These are phyloP conservation scores for Plasmodium berghei DNA, from an alignment of 169 alveolate species.

Conservation along the genomic window DNA sequence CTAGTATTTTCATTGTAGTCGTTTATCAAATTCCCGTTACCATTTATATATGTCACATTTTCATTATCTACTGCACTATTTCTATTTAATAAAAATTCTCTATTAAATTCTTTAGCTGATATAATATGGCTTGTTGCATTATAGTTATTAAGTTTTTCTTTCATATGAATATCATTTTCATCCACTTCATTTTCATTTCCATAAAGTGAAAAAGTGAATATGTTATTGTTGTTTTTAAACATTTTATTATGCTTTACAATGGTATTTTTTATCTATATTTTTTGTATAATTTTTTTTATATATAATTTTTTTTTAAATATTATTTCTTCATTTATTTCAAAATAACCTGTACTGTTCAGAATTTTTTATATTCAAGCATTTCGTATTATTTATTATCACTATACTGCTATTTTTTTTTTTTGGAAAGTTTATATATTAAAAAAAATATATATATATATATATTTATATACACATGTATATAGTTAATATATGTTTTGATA, in stretches of 20 bases:
- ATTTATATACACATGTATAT: too few relatives aligned
- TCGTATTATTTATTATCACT: too few relatives aligned
- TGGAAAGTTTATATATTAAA: too few relatives aligned
- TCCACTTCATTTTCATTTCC: not conserved
- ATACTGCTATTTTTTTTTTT: too few relatives aligned
- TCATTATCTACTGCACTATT: not conserved
- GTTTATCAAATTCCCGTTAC: not conserved
- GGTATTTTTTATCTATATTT: not conserved
- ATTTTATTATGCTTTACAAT: not conserved
- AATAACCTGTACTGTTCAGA: constrained; percentile 9
- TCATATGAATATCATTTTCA: not conserved
- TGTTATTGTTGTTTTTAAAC: not conserved
- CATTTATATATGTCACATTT: not conserved
- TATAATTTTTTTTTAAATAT: not conserved
- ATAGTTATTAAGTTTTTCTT: not conserved
- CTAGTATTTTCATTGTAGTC: not conserved
- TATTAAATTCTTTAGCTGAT: not conserved
- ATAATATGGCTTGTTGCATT: not conserved
- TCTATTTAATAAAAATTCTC: not conserved
- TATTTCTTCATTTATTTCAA: not conserved
- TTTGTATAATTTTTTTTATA: not conserved
- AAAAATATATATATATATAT: too few relatives aligned
- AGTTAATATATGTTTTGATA: too few relatives aligned
- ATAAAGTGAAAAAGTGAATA: not conserved
- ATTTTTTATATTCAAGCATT: not conserved